phyloP scores from a whole-genome alignment of 2,329 filamentous ascomycete genomes.

The Neocatenulostroma microsporum region DNA sequence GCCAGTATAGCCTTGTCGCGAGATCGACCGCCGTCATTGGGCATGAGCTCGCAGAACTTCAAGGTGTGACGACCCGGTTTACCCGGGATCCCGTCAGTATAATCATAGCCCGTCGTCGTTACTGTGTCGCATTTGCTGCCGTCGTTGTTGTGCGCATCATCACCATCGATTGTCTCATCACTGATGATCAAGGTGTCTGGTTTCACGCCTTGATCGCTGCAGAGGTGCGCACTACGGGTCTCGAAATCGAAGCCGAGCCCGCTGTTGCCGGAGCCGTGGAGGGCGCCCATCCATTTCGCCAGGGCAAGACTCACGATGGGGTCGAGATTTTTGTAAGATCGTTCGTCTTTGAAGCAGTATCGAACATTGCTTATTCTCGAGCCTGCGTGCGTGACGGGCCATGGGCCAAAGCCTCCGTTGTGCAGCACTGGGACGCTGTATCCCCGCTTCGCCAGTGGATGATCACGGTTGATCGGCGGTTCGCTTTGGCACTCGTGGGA shows the following conservation, averaged over 20 bases:
- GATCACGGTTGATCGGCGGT: too few relatives aligned
- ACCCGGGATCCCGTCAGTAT: slow-evolving; percentile 1
- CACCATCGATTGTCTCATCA: slow-evolving; percentile 13
- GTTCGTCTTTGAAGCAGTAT: slow-evolving; percentile 16
- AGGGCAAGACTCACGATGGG: slow-evolving; percentile 11
- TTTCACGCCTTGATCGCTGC: too few relatives aligned
- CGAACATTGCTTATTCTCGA: slow-evolving; percentile 7
- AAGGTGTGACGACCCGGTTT: slow-evolving; percentile 1
- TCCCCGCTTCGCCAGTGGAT: slow-evolving; percentile 12
- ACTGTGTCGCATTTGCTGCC: slow-evolving; percentile 11
- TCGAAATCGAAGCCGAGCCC: slow-evolving; percentile 1
- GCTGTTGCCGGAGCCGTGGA: slow-evolving; percentile 6
- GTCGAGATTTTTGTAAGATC: slow-evolving; percentile 14
- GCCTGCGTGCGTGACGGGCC: slow-evolving; percentile 11
- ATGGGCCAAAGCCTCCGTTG: slow-evolving; percentile 11
- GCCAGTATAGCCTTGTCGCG: too few relatives aligned
- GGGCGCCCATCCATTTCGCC: slow-evolving; percentile 14
- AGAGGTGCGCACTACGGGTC: too few relatives aligned
- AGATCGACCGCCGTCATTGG: too few relatives aligned
- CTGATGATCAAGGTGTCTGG: slow-evolving; percentile 15
- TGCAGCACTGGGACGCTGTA: slow-evolving; percentile 8
- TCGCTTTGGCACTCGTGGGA: too few relatives aligned
- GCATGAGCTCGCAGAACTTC: slow-evolving; percentile 4
- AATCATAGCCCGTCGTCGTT: slow-evolving; percentile 14
- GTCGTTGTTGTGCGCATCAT: slow-evolving; percentile 12